phyloP scores from a whole-genome alignment of 345 rosid species.

The Acer yangbiense region DNA sequence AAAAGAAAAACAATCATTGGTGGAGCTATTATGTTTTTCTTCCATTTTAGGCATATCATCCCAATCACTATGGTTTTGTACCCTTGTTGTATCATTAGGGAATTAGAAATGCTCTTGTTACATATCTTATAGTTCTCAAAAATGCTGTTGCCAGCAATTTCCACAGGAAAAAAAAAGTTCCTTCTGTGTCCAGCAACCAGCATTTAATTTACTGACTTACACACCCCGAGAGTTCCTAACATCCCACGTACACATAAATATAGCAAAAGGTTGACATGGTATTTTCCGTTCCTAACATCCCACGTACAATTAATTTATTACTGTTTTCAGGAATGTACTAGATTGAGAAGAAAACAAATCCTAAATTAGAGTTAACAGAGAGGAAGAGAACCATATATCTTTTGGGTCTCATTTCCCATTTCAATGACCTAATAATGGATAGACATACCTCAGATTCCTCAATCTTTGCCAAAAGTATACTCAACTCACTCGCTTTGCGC shows the following conservation, averaged over 20 bases:
- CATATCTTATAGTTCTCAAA: no score
- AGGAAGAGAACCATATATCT: not conserved
- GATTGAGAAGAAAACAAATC: not conserved
- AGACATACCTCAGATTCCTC: constrained; percentile 92
- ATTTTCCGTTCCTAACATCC: not conserved
- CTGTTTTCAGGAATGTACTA: not conserved
- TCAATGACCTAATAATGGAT: constrained; percentile 4
- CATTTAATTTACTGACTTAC: not conserved
- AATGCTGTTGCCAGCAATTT: not conserved
- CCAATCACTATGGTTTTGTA: no score
- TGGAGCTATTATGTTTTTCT: no score
- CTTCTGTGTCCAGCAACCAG: not conserved
- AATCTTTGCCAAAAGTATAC: constrained; percentile 83
- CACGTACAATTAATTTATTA: no score
- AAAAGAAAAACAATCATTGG: not conserved
- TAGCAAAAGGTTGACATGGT: not conserved
- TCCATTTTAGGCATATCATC: no score
- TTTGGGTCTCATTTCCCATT: constrained; percentile 20
- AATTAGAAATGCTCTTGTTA: no score
- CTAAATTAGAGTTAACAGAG: not conserved
- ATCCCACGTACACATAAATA: not conserved
- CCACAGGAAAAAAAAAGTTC: no score
- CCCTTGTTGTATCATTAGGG: no score
- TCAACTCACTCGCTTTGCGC: constrained; percentile 70
- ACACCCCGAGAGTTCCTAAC: not conserved